Base-by-base conservation (phyloP, 2,329 filamentous ascomycete genomes). In the Curvularia hawaiiensis region DNA sequence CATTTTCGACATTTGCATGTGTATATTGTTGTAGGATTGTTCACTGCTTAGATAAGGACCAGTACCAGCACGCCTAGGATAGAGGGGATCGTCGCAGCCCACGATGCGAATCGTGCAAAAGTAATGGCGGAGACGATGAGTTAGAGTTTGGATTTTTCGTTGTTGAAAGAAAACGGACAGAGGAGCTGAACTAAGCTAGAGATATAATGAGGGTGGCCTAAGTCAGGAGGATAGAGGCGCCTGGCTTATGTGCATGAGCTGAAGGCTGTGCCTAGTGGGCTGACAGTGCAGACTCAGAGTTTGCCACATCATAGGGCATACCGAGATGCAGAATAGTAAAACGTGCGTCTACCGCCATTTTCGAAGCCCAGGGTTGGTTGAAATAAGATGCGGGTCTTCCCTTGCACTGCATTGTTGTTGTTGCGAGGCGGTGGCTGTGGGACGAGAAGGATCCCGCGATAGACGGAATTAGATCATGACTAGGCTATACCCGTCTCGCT, bases 1-100 rank as follows among this genome's bases (percentile, higher is more conserved):
- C 59, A 70, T 68, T 16, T 52, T 65, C 31, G 56, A 49, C 14
- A 54, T 45, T 14, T 54, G 30, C 45, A 60, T 50, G 14, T 50
- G 38, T 49, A 20, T 49, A 9, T n/a, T 30, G 40, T 3, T 8
- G 5, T 24, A 31, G 28, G 20, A 10, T 30, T 9, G 3, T 12
- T 26, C 14, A 18, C 18, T 30, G 18, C 20, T 12, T 20, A 6
- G 24, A 16, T 9, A 39, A 33, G n/a, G 22, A 11, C 16, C n/a
- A 10, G 3, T 20, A n/a, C 22, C 22, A 28, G 20, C 14, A 49
- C 43, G 28, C 28, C 24, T 31, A 31, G 33, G 3, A 3, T 28
- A 8, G 30, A 4, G 7, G 4, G 1, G 22, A n/a, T 12, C 12
- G 39, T 38, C 4, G 22, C 38, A 20, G 20, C 16, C 31, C 26